phyloP scores from a whole-genome alignment of 768 basidiomycete genomes.

The Xanthoconium purpureum region DNA sequence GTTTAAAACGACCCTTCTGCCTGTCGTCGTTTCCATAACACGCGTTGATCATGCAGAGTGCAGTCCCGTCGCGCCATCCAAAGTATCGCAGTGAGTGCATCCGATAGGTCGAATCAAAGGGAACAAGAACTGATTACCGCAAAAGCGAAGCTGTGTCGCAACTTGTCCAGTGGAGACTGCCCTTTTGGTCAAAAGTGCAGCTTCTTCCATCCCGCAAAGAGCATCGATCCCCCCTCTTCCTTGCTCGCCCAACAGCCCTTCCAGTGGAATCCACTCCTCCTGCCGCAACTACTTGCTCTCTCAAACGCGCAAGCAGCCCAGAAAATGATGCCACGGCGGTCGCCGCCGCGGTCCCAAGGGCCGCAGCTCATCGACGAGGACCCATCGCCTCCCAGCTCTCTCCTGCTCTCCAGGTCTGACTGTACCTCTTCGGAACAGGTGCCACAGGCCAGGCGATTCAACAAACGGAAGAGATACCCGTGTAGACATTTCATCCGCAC shows the following conservation, averaged over 20 bases:
- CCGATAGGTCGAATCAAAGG: not conserved
- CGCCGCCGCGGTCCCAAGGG: slow-evolving; percentile 6
- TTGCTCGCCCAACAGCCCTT: slow-evolving; percentile 15
- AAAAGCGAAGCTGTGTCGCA: slow-evolving; percentile 38
- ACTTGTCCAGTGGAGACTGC: slow-evolving; percentile 36
- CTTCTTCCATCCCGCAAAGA: slow-evolving; percentile 33
- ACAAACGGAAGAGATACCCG: slow-evolving; percentile 32
- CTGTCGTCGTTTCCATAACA: not conserved
- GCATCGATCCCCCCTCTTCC: slow-evolving; percentile 11
- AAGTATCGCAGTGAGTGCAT: slow-evolving; percentile 33
- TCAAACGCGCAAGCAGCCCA: slow-evolving; percentile 3
- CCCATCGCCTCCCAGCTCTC: slow-evolving; percentile 17
- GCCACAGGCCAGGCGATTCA: not conserved
- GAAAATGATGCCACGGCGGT: not conserved
- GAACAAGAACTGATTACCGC: not conserved
- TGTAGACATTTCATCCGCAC: slow-evolving; percentile 43
- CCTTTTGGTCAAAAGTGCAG: slow-evolving; percentile 38
- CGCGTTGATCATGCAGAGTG: slow-evolving; percentile 10
- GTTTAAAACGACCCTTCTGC: not conserved
- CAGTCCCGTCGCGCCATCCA: slow-evolving; percentile 15
- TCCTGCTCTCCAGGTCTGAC: slow-evolving; percentile 24
- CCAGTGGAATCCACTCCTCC: slow-evolving; percentile 17
- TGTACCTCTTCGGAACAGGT: slow-evolving; percentile 11
- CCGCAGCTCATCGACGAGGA: slow-evolving; percentile 19
- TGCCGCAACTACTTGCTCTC: slow-evolving; percentile 14